Base-by-base conservation (phyloP, 2,329 filamentous ascomycete species). In the Capronia epimyces region DNA sequence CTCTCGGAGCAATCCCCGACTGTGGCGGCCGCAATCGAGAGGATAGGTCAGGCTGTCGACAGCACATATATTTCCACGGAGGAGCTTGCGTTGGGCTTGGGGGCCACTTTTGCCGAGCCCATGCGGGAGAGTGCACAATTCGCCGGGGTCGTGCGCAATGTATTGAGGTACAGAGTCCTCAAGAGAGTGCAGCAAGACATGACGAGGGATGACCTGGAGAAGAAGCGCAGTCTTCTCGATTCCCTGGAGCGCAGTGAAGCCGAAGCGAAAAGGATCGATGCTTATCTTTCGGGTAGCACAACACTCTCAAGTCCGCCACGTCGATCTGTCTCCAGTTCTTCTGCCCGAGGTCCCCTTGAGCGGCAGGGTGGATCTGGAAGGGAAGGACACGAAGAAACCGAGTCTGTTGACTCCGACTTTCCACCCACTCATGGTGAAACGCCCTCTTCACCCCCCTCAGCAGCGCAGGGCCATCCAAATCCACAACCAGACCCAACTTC, bases 121-220 rank as follows among this genome's bases (percentile, higher is more conserved):
- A 96, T 98, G 89, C 82, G 94, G 49, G 93, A 98, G 71, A 95
- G 89, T 63, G 90, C 93, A 10, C 93, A 98, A 65, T 98, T 98
- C 67, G 93, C 93, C 0, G 88, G 93, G 9, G 89, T 98, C 1
- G 93, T 98, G 2, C 82, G 90, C 36, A 87, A 77, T 59, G 91
- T 98, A 27, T 74, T 98, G 48, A 82, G 87, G 58, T 98, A 96
- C 66, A 79, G 93, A 13, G 85, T 97, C 2, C 73, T 96, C 56
- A 98, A 98, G 73, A 81, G 93, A 41, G 88, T 98, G 46, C 93
- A 98, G 66, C 89, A 97, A 67, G 93, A 98, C 65, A 91, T 97
- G 83, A 97, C 93, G 1, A 84, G 85, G 39, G 93, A 98, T 52
- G 90, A 98, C 63, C 75, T 98, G 9, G 80, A 84, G 49, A 95